phyloP scores from a whole-genome alignment of 106 monocot species.

The Triglochin maritima region DNA sequence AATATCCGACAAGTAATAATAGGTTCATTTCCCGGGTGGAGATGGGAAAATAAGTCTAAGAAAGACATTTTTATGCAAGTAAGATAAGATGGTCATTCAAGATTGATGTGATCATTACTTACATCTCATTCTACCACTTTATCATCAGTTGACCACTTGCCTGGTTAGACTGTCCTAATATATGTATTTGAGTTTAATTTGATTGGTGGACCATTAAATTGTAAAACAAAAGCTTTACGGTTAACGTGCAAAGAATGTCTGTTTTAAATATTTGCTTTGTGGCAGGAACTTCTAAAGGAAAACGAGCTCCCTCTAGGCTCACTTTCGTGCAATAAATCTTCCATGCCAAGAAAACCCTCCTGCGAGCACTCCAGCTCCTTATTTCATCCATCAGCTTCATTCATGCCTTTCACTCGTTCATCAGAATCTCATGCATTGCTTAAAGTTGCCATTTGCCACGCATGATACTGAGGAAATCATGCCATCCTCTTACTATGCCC shows the following conservation, averaged over 20 bases:
- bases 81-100: too few species aligned
- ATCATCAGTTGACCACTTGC: too few species aligned
- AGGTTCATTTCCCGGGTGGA: too few species aligned
- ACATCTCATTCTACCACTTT: too few species aligned
- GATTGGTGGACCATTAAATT: too few species aligned
- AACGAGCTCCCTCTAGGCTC: constrained; percentile 47
- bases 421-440: constrained; percentile 32
- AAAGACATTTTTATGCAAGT: too few species aligned
- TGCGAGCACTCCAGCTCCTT: constrained; percentile 44
- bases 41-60: too few species aligned
- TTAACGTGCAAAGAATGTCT: constrained; percentile 17
- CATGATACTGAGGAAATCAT: constrained; percentile 25
- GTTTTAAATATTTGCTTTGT: constrained; percentile 73
- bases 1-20: too few species aligned
- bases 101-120: too few species aligned
- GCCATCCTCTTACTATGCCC: neutral
- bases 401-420: constrained; percentile 45
- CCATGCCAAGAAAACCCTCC: constrained; percentile 35
- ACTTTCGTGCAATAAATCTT: constrained; percentile 39
- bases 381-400: constrained; percentile 36
- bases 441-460: constrained; percentile 40
- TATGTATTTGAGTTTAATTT: too few species aligned
- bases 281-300: constrained; percentile 60
- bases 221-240: neutral
- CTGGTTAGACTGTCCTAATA: too few species aligned